These are phyloP conservation scores for Primulina eburnea DNA, from an alignment of 257 asterid genomes.

Conservation along the genomic window DNA sequence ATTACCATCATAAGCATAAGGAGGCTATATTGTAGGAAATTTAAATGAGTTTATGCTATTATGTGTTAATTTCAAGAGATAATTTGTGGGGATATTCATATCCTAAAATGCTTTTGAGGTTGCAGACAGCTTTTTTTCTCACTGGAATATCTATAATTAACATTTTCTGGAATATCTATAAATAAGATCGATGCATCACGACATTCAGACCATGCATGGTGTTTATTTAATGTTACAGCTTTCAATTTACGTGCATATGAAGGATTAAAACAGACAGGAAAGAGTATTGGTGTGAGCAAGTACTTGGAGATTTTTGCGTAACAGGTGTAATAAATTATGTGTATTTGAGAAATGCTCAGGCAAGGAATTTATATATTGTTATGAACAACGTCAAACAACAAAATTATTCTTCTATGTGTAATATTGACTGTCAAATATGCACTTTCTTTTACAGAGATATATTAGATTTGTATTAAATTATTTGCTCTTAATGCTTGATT, in stretches of 20 bases:
- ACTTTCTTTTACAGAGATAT: background rate
- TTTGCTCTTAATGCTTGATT: constrained; percentile 34
- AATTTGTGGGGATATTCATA: too few species aligned
- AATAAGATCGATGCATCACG: background rate
- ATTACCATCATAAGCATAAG: background rate
- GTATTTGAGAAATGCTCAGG: background rate
- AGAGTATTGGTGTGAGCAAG: constrained; percentile 3
- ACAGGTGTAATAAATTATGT: background rate
- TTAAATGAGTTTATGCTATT: too few species aligned
- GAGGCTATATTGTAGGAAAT: background rate
- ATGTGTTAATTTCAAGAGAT: background rate
- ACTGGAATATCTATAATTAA: background rate
- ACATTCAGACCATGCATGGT: background rate
- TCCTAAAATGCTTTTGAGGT: background rate
- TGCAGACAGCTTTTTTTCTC: background rate
- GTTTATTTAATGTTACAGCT: constrained; percentile 11
- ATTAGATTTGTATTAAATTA: background rate
- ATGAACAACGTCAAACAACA: background rate
- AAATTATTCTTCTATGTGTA: background rate
- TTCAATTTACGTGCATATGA: constrained; percentile 20
- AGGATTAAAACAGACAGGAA: constrained; percentile 10
- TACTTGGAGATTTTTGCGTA: constrained; percentile 14
- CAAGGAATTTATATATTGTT: background rate
- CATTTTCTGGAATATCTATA: background rate
- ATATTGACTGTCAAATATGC: background rate